Conservation (phyloP, 2,329 filamentous ascomycete genomes). For the Atkinsonella texensis region DNA sequence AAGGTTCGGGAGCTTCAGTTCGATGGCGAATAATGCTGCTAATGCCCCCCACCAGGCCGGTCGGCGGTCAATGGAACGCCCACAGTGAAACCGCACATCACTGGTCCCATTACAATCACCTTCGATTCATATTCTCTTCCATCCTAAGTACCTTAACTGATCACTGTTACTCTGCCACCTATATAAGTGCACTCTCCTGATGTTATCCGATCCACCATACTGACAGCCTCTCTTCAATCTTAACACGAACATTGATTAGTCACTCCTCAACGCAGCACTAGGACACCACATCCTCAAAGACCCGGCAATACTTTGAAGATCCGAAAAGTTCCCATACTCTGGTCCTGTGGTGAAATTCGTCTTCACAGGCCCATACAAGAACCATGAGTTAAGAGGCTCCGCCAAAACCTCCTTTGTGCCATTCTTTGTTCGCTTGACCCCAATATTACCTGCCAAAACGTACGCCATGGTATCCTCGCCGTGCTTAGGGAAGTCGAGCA, state of each 20-base stretch:
- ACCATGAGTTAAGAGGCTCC: constrained; percentile 27
- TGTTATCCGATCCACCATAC: neutral
- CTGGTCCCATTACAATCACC: no score
- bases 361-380: constrained; percentile 26
- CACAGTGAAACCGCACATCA: no score
- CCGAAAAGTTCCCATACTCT: constrained; percentile 11
- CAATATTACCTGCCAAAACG: constrained; percentile 26
- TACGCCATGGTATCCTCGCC: constrained; percentile 16
- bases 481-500: constrained; percentile 17
- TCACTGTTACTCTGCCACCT: no score
- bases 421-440: constrained; percentile 16
- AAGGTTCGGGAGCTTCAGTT: neutral
- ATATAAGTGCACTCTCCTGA: no score
- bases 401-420: constrained; percentile 13
- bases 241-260: neutral
- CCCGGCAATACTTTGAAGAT: constrained; percentile 11
- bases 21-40: neutral
- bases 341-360: constrained; percentile 11
- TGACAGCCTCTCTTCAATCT: neutral
- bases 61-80: neutral
- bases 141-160: no score
- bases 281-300: constrained; percentile 5
- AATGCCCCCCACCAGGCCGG: neutral
- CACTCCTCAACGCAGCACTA: neutral
- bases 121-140: no score